Conservation (phyloP, 352 stramenopile species). For the Phytopythium montanum region DNA sequence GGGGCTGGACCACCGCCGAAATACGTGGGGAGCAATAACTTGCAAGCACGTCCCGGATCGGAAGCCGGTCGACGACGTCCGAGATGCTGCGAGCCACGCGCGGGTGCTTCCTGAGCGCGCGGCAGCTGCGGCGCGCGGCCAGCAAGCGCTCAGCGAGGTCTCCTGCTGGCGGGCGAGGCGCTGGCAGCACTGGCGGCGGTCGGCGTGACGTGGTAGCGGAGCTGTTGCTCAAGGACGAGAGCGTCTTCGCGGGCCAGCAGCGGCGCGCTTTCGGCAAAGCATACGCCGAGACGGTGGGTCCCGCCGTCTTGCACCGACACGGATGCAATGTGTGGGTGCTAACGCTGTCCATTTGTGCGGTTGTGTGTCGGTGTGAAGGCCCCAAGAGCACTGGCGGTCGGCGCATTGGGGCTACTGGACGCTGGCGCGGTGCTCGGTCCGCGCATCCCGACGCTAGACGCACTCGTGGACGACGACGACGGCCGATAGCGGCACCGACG, state of each 20-base stretch:
- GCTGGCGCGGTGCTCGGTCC: slow-evolving; percentile 42
- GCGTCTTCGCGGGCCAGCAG: slow-evolving; percentile 40
- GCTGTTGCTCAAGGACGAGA: slow-evolving; percentile 31
- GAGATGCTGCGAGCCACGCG: slow-evolving; percentile 50
- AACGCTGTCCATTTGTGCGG: slow-evolving; percentile 1
- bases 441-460: slow-evolving; percentile 27
- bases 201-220: slow-evolving; percentile 17
- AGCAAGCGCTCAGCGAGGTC: background rate
- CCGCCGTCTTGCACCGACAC: background rate
- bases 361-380: slow-evolving; percentile 28
- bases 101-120: slow-evolving; percentile 46
- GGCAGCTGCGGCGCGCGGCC: slow-evolving; percentile 44
- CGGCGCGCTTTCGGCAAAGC: slow-evolving; percentile 39
- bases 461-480: slow-evolving; percentile 61
- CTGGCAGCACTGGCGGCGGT: slow-evolving; percentile 13
- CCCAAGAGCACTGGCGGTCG: slow-evolving; percentile 32
- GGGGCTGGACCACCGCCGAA: background rate
- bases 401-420: slow-evolving; percentile 26
- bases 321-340: background rate
- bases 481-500: slow-evolving; percentile 49
- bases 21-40: too few species aligned
- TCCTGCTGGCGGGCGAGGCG: slow-evolving; percentile 5
- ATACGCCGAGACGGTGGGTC: slow-evolving; percentile 31
- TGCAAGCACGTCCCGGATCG: too few species aligned
- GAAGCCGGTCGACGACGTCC: background rate